Conservation (phyloP, 768 basidiomycete genomes). For the Clavulina sp. region DNA sequence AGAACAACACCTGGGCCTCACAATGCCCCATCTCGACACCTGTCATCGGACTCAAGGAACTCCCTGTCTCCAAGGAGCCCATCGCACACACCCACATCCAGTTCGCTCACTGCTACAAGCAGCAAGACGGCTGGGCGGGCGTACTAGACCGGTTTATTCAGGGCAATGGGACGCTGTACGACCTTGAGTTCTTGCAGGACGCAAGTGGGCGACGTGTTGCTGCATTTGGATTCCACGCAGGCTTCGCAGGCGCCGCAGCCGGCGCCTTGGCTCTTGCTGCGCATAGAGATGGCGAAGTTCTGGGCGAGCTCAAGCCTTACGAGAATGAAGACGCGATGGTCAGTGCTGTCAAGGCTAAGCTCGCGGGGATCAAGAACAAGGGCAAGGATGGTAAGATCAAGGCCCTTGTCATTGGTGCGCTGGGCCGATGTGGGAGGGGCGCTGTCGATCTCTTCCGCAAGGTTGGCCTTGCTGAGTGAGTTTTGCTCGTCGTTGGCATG, state of each 20-base stretch:
- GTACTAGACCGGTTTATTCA: slow-evolving; percentile 72
- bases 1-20: slow-evolving; percentile 73
- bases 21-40: slow-evolving; percentile 57
- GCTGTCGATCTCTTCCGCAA: slow-evolving; percentile 92
- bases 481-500: too few relatives aligned
- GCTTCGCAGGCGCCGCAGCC: slow-evolving; percentile 72
- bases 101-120: slow-evolving; percentile 96
- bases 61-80: slow-evolving; percentile 66
- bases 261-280: slow-evolving; percentile 68
- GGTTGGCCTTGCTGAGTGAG: slow-evolving; percentile 87
- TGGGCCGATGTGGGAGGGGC: slow-evolving; percentile 87
- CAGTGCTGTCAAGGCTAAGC: slow-evolving; percentile 39
- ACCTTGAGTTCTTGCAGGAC: slow-evolving; percentile 89
- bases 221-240: slow-evolving; percentile 95
- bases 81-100: slow-evolving; percentile 92
- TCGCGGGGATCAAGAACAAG: slow-evolving; percentile 38
- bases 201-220: slow-evolving; percentile 75
- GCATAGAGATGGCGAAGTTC: slow-evolving; percentile 35
- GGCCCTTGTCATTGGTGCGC: slow-evolving; percentile 88
- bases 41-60: slow-evolving; percentile 93
- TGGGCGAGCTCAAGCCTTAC: slow-evolving; percentile 65
- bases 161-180: slow-evolving; percentile 77
- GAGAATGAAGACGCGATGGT: slow-evolving; percentile 77
- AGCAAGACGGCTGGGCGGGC: slow-evolving; percentile 79
- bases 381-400: slow-evolving; percentile 37